These are phyloP conservation scores for Thermochaetoides dissita DNA, from an alignment of 2,329 filamentous ascomycete species.

Conservation along the genomic window DNA sequence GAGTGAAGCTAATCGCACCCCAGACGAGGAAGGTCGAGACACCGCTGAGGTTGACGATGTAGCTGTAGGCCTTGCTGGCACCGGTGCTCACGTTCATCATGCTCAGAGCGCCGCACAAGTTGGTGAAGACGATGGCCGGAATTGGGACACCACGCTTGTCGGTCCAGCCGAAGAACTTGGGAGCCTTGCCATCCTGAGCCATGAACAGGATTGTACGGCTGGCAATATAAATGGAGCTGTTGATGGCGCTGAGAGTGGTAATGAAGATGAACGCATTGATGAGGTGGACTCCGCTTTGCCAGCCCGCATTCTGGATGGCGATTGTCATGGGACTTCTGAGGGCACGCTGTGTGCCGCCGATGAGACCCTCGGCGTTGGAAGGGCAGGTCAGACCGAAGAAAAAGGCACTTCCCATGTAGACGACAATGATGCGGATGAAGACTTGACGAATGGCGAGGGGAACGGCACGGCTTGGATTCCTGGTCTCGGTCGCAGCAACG, in stretches of 20 bases:
- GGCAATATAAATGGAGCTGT: slow-evolving; percentile 65
- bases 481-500: slow-evolving; percentile 48
- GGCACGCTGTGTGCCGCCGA: slow-evolving; percentile 47
- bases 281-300: slow-evolving; percentile 57
- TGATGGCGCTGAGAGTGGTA: slow-evolving; percentile 58
- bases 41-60: slow-evolving; percentile 57
- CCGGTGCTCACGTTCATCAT: slow-evolving; percentile 62
- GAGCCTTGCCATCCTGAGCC: slow-evolving; percentile 60
- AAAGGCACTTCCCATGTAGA: slow-evolving; percentile 57
- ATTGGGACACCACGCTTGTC: slow-evolving; percentile 48
- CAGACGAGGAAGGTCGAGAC: slow-evolving; percentile 61
- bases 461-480: slow-evolving; percentile 41
- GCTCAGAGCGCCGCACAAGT: slow-evolving; percentile 55
- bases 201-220: slow-evolving; percentile 64
- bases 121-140: slow-evolving; percentile 52
- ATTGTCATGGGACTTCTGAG: slow-evolving; percentile 62
- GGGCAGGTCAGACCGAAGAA: slow-evolving; percentile 65
- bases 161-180: slow-evolving; percentile 53
- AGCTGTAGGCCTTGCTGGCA: slow-evolving; percentile 48
- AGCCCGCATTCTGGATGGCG: slow-evolving; percentile 60
- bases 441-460: slow-evolving; percentile 46
- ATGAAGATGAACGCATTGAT: slow-evolving; percentile 68
- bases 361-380: slow-evolving; percentile 49
- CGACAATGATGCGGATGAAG: slow-evolving; percentile 47
- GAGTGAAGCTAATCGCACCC: slow-evolving; percentile 55